Conservation (phyloP, 306 rosid genomes). For the Vicia villosa region DNA sequence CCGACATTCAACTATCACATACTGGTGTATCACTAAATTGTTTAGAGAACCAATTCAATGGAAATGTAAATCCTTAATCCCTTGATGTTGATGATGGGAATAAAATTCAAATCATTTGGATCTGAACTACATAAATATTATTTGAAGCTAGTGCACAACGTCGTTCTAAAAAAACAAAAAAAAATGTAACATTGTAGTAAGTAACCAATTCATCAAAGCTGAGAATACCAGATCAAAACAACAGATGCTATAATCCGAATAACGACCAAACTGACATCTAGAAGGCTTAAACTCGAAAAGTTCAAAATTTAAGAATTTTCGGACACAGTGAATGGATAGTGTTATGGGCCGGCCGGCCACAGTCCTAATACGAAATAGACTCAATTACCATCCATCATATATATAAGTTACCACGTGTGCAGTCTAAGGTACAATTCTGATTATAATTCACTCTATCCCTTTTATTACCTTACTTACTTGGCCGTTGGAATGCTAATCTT, state of each 20-base stretch:
- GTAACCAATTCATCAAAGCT: conserved; percentile 16
- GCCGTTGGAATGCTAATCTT: no score
- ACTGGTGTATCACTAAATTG: conserved; percentile 13
- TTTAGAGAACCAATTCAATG: conserved; percentile 1
- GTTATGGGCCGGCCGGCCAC: no score
- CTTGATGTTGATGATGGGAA: conserved; percentile 15
- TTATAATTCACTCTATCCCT: no score
- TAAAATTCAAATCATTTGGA: conserved; percentile 30
- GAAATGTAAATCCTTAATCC: conserved; percentile 4
- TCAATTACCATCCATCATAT: no score
- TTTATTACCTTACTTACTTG: no score
- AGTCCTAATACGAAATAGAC: no score
- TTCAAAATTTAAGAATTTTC: no score
- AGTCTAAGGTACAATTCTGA: no score
- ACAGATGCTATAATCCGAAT: not conserved
- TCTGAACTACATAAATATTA: conserved; percentile 10
- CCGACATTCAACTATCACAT: conserved; percentile 5
- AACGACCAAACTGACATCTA: no score
- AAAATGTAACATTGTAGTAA: not conserved
- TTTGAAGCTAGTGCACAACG: conserved; percentile 12
- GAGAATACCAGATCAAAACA: conserved; percentile 16
- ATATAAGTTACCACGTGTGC: no score
- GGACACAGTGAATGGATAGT: no score
- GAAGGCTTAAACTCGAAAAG: no score
- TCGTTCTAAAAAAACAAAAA: not conserved